phyloP scores from a whole-genome alignment of 2,329 filamentous ascomycete species.

The Claviceps arundinis region DNA sequence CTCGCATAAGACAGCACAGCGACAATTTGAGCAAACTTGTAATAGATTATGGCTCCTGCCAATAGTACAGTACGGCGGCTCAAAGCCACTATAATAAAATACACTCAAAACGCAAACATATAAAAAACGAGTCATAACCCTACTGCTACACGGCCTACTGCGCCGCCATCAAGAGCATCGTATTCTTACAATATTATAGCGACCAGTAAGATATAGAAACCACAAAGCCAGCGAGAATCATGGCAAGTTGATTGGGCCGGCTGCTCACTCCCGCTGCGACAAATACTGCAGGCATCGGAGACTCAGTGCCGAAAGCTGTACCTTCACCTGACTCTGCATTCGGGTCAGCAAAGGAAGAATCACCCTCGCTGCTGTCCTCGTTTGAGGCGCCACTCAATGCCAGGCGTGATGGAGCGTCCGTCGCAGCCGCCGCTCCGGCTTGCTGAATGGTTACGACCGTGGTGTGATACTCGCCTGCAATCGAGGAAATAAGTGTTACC shows the following conservation, averaged over 20 bases:
- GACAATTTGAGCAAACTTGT: slow-evolving; percentile 1
- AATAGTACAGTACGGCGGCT: slow-evolving; percentile 3
- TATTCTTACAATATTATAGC: not conserved
- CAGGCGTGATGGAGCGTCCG: not conserved
- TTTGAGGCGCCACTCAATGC: not conserved
- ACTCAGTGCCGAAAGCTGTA: not conserved
- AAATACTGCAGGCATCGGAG: slow-evolving; percentile 1
- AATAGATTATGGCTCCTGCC: slow-evolving; percentile 4
- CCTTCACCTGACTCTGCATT: not conserved
- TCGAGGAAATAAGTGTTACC: slow-evolving; percentile 14
- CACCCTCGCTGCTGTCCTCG: not conserved
- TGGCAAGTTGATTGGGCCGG: not conserved
- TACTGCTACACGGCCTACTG: not conserved
- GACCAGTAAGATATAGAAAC: not conserved
- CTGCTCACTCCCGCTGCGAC: not conserved
- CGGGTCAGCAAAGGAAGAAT: not conserved
- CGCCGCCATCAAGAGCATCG: not conserved
- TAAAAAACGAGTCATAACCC: slow-evolving; percentile 3
- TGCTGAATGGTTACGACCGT: slow-evolving; percentile 7
- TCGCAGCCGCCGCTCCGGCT: not conserved
- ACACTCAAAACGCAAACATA: slow-evolving; percentile 8
- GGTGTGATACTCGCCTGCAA: slow-evolving; percentile 10
- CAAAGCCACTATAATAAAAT: slow-evolving; percentile 5
- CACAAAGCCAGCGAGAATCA: not conserved
- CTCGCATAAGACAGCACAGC: not conserved